Evolutionary conservation across 345 rosid genomes (phyloP), one percentile per base, ranked within the genome.

Genomic region (Bruguiera gymnorhiza): DNA sequence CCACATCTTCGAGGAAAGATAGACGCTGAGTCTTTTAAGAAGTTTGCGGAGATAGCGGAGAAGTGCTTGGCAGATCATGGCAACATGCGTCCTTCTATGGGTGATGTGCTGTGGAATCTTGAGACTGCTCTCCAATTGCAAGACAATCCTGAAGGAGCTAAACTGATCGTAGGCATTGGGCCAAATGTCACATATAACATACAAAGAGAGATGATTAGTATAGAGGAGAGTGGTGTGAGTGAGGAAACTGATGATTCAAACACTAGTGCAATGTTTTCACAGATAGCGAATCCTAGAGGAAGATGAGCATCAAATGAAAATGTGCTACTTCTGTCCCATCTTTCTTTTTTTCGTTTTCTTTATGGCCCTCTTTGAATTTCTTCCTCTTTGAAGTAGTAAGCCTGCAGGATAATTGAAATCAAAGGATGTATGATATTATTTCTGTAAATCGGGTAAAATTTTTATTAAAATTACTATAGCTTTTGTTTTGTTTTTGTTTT

Each of bases 281-380:
- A 78, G 69, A 37, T 81, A 55, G 75, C 75, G 23, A 76, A 84
- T 78, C 85, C 84, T 0, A 67, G 63, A 36, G 78, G 75, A 71
- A 83, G 86, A 84, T 84, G 72, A 82, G 18, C 27, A 20, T 13
- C 50, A 6, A 13, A 6, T 60, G 43, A 9, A 23, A 9, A 57
- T 37, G 26, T 65, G 19, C 39, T 57, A 53, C 39, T 68, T 68
- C 32, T 18, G 37, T 67, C 58, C 20, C 37, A 34, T 8, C 9
- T 34, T 34, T 34, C 2, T 8, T 11, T 19, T 2, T 53, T 1
- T 6, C 2, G 29, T 50, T 24, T 65, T 29, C 8, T 18, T 31
- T 18, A 11, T 32, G 6, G 5, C 36, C 10, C 8, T n/a, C 30
- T 51, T 30, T 20, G 43, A 65, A 19, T 30, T 66, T n/a, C n/a